Base-by-base conservation (phyloP, 495 filamentous ascomycete genomes). In the Aspergillus steynii region DNA sequence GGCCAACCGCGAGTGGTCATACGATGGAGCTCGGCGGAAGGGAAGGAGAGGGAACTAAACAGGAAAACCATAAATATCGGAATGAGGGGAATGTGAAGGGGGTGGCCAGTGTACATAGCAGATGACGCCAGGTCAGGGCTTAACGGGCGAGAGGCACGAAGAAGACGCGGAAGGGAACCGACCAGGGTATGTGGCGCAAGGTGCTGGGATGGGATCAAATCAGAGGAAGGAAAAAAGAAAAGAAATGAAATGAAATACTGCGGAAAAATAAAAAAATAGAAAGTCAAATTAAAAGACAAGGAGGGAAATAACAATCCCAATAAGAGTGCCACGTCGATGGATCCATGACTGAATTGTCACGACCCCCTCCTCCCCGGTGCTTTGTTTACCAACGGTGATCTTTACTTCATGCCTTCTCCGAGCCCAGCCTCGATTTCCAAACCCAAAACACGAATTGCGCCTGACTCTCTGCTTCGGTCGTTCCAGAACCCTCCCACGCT, bases 91-190 rank as follows among this genome's bases (percentile, higher is more conserved):
- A 65, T 60, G 65, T 53, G 54, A 60, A 62, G 49, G 60, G 61
- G 46, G 53, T 62, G 65, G 59, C 45, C 65, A 56, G 53, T 56
- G 65, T 60, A 52, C 62, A 68, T 65, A 65, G 62, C 62, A 63
- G 62, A 63, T 68, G 65, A 68, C 65, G 56, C 56, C 61, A 64
- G 59, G 49, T 34, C 53, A 28, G 51, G 59, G 47, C 49, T 25
- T 50, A 32, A 52, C 50, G 50, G 49, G 53, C 56, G 54, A 60
- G 50, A 60, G 50, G 53, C 46, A 57, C 54, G 57, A 52, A 56
- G 9, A 31, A 46, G 53, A 51, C 20, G 29, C 31, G 20, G 52
- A 37, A 37, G 54, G 28, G 27, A 46, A 45, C 50, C 6, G 46
- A 49, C 32, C 20, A 59, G 46, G 10, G 50, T 42, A 56, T 56